Percentiles rank a stretch among this genome's conserved stretches.
phyloP scores from a whole-genome alignment of 371 early-diverging fungal genomes.

The Mucor plumbeus region DNA sequence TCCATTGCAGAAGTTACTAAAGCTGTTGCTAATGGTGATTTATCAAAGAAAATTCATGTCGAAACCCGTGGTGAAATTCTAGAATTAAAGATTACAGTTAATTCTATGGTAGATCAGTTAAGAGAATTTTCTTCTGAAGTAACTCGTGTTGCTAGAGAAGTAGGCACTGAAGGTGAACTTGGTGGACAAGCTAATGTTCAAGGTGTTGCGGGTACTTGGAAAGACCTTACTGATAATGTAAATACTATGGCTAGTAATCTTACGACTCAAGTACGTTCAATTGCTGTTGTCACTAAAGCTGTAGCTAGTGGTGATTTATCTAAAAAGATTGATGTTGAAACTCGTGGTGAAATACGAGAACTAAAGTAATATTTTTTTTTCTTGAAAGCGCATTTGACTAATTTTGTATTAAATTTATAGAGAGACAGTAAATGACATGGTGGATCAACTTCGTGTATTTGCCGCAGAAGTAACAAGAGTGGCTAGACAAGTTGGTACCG shows the following conservation, averaged over 20 bases:
- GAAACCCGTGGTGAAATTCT: constrained; percentile 49
- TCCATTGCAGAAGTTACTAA: constrained; percentile 60
- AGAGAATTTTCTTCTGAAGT: constrained; percentile 55
- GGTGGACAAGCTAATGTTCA: constrained; percentile 59
- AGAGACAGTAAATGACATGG: constrained; percentile 36
- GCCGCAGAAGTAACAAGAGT: constrained; percentile 55
- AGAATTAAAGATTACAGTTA: constrained; percentile 39
- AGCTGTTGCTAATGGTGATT: constrained; percentile 50
- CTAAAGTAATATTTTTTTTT: constrained; percentile 33
- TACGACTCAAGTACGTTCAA: constrained; percentile 54
- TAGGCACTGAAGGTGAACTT: constrained; percentile 59
- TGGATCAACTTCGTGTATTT: constrained; percentile 39
- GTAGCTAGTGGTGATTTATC: constrained; percentile 53
- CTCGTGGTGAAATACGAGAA: constrained; percentile 57
- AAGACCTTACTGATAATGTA: constrained; percentile 72
- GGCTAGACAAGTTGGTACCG: constrained; percentile 54
- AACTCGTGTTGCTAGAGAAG: constrained; percentile 47
- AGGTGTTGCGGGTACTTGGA: constrained; percentile 74
- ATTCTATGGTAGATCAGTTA: constrained; percentile 40
- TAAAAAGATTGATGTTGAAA: constrained; percentile 43
- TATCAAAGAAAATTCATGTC: constrained; percentile 41
- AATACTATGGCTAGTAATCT: constrained; percentile 64
- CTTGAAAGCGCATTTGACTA: neutral
- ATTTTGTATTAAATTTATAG: neutral
- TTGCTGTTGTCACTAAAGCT: constrained; percentile 52